Percentiles rank a stretch among this genome's conserved stretches.
These are phyloP conservation scores for Barnettozyma pratensis DNA, from an alignment of 805 yeast species.

Conservation along the genomic window DNA sequence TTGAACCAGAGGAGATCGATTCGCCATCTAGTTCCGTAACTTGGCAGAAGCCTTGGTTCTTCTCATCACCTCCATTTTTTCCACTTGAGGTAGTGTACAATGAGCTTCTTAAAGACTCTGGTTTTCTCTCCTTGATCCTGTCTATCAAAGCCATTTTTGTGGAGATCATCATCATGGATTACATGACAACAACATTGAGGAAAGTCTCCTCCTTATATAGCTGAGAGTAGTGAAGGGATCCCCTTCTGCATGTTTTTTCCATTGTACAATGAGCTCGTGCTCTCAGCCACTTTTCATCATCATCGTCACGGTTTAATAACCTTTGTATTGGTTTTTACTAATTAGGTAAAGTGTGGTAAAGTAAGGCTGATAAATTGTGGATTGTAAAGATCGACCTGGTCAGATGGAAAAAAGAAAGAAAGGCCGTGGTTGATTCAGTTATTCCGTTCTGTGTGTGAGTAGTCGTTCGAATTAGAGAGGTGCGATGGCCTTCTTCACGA, in stretches of 20 bases:
- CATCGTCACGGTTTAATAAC: not conserved
- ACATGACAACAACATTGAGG: not conserved
- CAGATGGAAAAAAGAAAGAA: too few relatives aligned
- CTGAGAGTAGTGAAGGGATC: not conserved
- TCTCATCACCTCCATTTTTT: not conserved
- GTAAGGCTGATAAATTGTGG: not conserved
- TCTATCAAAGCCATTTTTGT: not conserved
- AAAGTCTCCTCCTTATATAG: not conserved
- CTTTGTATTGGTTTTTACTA: not conserved
- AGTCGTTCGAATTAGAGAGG: too few relatives aligned
- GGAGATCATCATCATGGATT: not conserved
- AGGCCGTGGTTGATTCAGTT: too few relatives aligned
- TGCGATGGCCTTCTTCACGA: too few relatives aligned
- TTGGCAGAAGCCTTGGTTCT: not conserved
- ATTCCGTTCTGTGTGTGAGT: too few relatives aligned
- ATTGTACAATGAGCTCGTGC: not conserved
- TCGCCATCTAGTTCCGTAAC: not conserved
- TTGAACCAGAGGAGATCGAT: not conserved
- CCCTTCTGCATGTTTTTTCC: too few relatives aligned
- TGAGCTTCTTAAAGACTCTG: not conserved
- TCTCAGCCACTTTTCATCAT: not conserved
- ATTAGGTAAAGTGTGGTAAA: not conserved
- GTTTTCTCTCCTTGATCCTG: not conserved
- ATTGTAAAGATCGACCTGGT: too few relatives aligned
- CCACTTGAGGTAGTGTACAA: not conserved